Base-by-base conservation (phyloP, 2,329 filamentous ascomycete genomes). In the Sclerotinia nivalis region DNA sequence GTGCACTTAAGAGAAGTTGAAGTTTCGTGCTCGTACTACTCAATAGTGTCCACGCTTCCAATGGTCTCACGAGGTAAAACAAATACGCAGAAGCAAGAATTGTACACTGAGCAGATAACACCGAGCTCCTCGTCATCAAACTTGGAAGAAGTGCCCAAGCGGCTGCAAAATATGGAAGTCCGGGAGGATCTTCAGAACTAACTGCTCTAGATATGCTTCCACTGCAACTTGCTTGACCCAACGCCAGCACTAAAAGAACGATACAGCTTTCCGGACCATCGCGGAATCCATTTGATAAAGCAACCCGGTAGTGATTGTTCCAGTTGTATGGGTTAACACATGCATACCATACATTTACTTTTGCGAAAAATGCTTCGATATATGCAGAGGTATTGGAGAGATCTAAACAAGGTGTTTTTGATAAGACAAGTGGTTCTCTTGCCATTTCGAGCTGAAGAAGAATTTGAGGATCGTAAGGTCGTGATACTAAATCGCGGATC, bases 291-390 rank as follows among this genome's bases (percentile, higher is more conserved):
- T 90, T 90, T 2, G 90, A 90, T 9, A 93, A 84, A 0, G 92
- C 92, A 6, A 86, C 90, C 40, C 89, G 87, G 77, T 94, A 94
- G 77, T 93, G 90, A 71, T 85, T 88, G 55, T 87, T 84, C 92
- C 92, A 96, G 1, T 89, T 91, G 78, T 92, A 92, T 0, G 92
- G 92, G 77, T 93, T 94, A 47, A 96, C 91, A 75, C 91, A 93
- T 13, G 92, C 92, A 76, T 95, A 95, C 90, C 92, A 95, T 4
- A 93, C 85, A 73, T 95, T 95, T 71, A 93, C 92, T 55, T 90
- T 85, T 70, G 91, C 89, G 76, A 95, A 96, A 79, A 93, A 95
- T 1, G 92, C 89, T 76, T 91, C 88, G 54, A 93, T 90, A 78
- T 93, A 94, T 5, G 88, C 85, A 60, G 88, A 86, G 1, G 89